Conservation (phyloP, 768 basidiomycete genomes). For the Lactarius quietus region DNA sequence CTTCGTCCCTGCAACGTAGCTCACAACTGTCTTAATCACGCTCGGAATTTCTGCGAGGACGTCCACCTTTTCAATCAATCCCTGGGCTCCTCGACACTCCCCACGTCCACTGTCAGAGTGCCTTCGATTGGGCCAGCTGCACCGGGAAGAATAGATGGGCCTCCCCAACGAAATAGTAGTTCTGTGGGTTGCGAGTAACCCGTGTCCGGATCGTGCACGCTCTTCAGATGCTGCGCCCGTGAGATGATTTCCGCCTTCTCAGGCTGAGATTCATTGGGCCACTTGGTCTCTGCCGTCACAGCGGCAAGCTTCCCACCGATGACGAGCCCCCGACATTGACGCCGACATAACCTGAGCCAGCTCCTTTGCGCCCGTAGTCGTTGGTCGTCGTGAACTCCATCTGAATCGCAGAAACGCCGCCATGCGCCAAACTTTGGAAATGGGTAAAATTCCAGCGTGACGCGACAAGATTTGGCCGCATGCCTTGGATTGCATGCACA, state of each 20-base stretch:
- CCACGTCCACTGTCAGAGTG: slow-evolving; percentile 54
- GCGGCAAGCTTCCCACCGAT: slow-evolving; percentile 70
- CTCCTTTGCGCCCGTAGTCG: slow-evolving; percentile 71
- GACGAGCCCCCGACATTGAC: slow-evolving; percentile 87
- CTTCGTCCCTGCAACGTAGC: slow-evolving; percentile 89
- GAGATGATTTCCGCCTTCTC: slow-evolving; percentile 53
- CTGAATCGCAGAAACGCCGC: slow-evolving; percentile 80
- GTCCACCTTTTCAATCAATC: slow-evolving; percentile 90
- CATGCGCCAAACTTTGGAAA: slow-evolving; percentile 75
- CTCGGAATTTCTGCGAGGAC: slow-evolving; percentile 93
- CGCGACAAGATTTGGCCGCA: slow-evolving; percentile 93
- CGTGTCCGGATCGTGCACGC: slow-evolving; percentile 70
- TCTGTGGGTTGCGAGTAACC: slow-evolving; percentile 71
- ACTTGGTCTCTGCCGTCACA: slow-evolving; percentile 78
- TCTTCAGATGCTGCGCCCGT: slow-evolving; percentile 59
- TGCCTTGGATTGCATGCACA: slow-evolving; percentile 96
- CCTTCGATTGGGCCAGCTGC: slow-evolving; percentile 55
- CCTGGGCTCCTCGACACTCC: slow-evolving; percentile 54
- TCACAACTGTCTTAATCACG: slow-evolving; percentile 87
- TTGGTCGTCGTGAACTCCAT: slow-evolving; percentile 94
- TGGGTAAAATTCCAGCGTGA: slow-evolving; percentile 92
- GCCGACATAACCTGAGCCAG: slow-evolving; percentile 77
- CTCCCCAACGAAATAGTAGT: slow-evolving; percentile 76
- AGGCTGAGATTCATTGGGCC: slow-evolving; percentile 55
- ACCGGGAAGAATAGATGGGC: slow-evolving; percentile 53